Conservation (phyloP, 768 basidiomycete genomes). For the Podaxis rugospora region DNA sequence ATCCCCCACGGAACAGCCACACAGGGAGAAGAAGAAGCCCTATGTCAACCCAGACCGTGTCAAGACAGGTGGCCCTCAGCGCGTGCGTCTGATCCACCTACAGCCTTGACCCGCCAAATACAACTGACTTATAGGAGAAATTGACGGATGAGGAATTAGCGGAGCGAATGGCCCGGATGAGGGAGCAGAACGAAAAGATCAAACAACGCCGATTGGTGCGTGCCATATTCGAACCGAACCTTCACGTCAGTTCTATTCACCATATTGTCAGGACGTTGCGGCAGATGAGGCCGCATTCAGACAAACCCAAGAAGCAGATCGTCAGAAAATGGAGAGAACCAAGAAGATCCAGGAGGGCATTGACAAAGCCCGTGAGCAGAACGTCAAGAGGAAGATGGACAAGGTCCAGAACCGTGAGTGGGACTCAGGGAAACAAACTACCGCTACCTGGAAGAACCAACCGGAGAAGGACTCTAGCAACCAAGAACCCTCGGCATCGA, state of each 20-base stretch:
- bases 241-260: conserved; percentile 3
- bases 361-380: conserved; percentile 70
- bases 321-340: conserved; percentile 47
- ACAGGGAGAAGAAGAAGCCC: conserved; percentile 58
- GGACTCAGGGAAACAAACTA: conserved; percentile 67
- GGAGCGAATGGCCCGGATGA: conserved; percentile 65
- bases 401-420: conserved; percentile 76
- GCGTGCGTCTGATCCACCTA: conserved; percentile 38
- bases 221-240: conserved; percentile 12
- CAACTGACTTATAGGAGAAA: conserved; percentile 48
- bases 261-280: conserved; percentile 56
- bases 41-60: conserved; percentile 84
- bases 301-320: conserved; percentile 63
- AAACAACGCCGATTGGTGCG: conserved; percentile 62
- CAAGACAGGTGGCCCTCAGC: conserved; percentile 73
- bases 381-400: conserved; percentile 78
- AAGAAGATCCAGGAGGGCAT: conserved; percentile 68
- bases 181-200: conserved; percentile 73
- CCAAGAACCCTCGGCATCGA: neutral
- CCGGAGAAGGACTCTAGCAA: neutral
- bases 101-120: neutral
- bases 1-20: conserved; percentile 14
- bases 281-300: conserved; percentile 80
- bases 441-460: conserved; percentile 7
- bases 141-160: conserved; percentile 61